Evolutionary conservation across 345 rosid genomes (phyloP).

Genomic region (Anastatica hierochuntica): DNA sequence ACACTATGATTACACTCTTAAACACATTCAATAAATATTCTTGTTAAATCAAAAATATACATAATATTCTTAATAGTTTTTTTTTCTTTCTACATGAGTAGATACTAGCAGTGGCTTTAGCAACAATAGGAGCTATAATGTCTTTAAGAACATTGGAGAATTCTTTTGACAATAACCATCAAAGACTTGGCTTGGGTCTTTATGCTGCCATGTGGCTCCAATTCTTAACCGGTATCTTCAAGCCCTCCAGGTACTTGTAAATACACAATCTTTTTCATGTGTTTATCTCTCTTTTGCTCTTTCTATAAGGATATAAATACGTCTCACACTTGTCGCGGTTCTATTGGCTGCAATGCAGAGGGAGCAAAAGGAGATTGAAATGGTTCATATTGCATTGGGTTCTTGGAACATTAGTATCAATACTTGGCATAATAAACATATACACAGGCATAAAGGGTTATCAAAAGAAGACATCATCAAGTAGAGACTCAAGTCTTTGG

Average conservation of each 20-base stretch:
- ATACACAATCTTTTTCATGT: background rate
- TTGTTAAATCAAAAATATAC: background rate
- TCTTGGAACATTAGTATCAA: constrained; percentile 49
- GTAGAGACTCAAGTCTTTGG: constrained; percentile 41
- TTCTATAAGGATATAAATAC: no score
- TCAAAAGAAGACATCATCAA: constrained; percentile 41
- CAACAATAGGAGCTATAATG: constrained; percentile 64
- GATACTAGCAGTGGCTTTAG: constrained; percentile 50
- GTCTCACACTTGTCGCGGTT: background rate
- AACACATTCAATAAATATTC: background rate
- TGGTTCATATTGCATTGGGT: constrained; percentile 86
- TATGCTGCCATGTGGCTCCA: constrained; percentile 79
- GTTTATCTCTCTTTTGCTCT: background rate
- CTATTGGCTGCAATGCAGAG: constrained; percentile 32
- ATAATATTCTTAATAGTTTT: no score
- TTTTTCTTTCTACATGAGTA: constrained; percentile 13
- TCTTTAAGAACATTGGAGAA: constrained; percentile 70
- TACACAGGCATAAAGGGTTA: constrained; percentile 75
- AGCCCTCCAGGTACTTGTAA: constrained; percentile 50
- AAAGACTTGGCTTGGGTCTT: constrained; percentile 57
- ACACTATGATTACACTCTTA: constrained; percentile 20
- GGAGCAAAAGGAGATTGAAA: constrained; percentile 47
- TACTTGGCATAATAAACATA: constrained; percentile 62
- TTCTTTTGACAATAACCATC: constrained; percentile 68
- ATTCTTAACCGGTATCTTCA: constrained; percentile 44